These are phyloP conservation scores for Paspalum vaginatum DNA, from an alignment of 176 grass and related monocot species.

Conservation along the genomic window DNA sequence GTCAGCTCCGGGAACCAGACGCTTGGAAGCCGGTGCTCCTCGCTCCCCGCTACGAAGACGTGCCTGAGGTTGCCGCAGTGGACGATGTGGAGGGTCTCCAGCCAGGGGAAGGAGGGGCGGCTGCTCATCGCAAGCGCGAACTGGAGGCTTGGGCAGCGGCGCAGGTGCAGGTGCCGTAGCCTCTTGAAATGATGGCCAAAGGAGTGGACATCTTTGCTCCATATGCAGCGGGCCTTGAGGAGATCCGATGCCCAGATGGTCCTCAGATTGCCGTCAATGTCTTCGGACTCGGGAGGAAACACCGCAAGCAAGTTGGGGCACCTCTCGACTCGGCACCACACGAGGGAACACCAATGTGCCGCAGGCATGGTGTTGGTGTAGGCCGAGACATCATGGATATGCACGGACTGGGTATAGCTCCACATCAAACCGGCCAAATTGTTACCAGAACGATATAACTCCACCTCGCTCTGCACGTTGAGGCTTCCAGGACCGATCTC, in stretches of 20 bases:
- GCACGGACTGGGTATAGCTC: background rate
- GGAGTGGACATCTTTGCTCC: background rate
- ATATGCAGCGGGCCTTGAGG: background rate
- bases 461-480: background rate
- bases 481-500: background rate
- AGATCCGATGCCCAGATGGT: constrained; percentile 17
- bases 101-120: background rate
- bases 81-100: constrained; percentile 33
- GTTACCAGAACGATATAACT: too few relatives aligned
- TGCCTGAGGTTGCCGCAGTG: background rate
- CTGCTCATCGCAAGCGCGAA: background rate
- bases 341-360: background rate
- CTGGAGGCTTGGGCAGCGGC: background rate
- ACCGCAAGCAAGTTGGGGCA: background rate
- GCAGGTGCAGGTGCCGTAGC: background rate
- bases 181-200: rapidly evolving
- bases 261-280: rapidly evolving
- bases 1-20: background rate
- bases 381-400: background rate
- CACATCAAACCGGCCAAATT: background rate
- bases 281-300: rapidly evolving
- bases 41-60: background rate
- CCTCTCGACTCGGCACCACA: constrained; percentile 3
- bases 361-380: background rate
- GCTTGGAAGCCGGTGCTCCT: rapidly evolving